These are phyloP conservation scores for Leucocoprinus birnbaumii DNA, from an alignment of 768 basidiomycete species.

Conservation along the genomic window DNA sequence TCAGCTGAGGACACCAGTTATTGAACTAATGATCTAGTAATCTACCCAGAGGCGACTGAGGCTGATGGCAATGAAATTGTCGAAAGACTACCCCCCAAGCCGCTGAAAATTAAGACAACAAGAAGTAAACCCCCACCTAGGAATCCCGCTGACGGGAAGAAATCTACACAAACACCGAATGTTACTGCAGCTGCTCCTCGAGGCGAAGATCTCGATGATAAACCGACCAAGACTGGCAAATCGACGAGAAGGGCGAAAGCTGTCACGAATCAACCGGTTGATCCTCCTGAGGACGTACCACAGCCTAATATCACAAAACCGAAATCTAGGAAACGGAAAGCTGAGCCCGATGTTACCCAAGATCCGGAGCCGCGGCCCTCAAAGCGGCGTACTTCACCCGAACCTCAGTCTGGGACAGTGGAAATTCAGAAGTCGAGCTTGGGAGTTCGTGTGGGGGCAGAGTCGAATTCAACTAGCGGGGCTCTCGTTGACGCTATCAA, in stretches of 20 bases:
- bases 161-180: neutral
- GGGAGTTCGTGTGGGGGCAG: neutral
- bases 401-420: neutral
- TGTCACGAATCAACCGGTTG: neutral
- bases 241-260: neutral
- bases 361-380: neutral
- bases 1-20: neutral
- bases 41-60: neutral
- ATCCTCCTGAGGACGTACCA: neutral
- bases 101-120: neutral
- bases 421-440: neutral
- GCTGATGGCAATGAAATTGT: neutral
- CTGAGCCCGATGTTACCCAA: neutral
- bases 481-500: conserved; percentile 5
- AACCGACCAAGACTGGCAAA: too few relatives aligned
- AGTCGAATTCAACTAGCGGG: neutral
- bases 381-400: neutral
- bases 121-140: neutral
- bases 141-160: too few relatives aligned
- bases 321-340: neutral
- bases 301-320: neutral
- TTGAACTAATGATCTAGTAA: too few relatives aligned
- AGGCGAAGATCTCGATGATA: too few relatives aligned
- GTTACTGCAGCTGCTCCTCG: neutral
- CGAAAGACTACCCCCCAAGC: neutral